A percentile compares a stretch with the other conserved stretches of the same genome.
Conservation (phyloP, 1,284 basidiomycete genomes). For the Pyrrhoderma lamaoense region DNA sequence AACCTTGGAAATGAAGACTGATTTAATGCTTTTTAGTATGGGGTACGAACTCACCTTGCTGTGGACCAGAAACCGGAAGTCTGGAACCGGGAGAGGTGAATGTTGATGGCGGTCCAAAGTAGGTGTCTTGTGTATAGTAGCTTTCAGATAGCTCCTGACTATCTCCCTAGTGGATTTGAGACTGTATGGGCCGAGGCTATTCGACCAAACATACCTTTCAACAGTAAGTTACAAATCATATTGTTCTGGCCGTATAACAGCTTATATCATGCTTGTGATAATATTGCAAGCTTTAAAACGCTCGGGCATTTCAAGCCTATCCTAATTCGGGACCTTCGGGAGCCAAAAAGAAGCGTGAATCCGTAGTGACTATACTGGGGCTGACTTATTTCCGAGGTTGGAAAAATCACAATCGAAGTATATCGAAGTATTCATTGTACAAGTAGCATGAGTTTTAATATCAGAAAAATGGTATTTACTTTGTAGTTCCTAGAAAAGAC, state of each 20-base stretch:
- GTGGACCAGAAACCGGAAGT: constrained; percentile 38
- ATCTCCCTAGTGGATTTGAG: constrained; percentile 31
- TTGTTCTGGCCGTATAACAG: constrained; percentile 1
- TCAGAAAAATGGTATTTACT: no score
- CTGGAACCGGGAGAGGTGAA: constrained; percentile 36
- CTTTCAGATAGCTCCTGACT: not conserved
- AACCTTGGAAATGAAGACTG: not conserved
- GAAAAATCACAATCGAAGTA: no score
- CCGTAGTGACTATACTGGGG: no score
- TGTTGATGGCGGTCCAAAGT: constrained; percentile 21
- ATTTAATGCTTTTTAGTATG: constrained; percentile 28
- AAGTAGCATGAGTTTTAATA: no score
- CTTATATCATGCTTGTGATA: not conserved
- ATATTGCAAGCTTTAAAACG: constrained; percentile 19
- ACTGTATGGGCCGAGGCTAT: constrained; percentile 38
- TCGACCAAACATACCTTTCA: constrained; percentile 34
- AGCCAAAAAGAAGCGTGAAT: no score
- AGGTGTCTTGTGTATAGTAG: constrained; percentile 8
- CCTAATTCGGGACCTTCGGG: constrained; percentile 1
- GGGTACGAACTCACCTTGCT: constrained; percentile 37
- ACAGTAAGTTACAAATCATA: constrained; percentile 23
- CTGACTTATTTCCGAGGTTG: no score
- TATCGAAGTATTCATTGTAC: no score
- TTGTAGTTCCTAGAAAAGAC: no score
- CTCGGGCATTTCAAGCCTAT: constrained; percentile 19